Conservation (phyloP, 169 alveolate species). For the Plasmodium gaboni region DNA sequence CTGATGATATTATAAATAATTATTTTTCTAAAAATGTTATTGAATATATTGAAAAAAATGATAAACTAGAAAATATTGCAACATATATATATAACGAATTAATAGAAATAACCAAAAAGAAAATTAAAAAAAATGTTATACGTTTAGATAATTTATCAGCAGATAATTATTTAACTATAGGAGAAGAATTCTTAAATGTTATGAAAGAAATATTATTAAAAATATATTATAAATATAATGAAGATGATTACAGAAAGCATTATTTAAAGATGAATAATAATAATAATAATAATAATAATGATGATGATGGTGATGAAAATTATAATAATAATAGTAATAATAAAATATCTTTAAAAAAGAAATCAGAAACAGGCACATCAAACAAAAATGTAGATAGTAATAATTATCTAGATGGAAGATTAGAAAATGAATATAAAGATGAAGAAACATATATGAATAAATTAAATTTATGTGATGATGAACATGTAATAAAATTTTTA, state of each 20-base stretch:
- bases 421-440: neutral
- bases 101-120: conserved; percentile 65
- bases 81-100: conserved; percentile 40
- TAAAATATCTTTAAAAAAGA: neutral
- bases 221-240: conserved; percentile 8
- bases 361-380: neutral
- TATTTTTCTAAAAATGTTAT: conserved; percentile 48
- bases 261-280: neutral
- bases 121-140: conserved; percentile 51
- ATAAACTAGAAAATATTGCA: conserved; percentile 26
- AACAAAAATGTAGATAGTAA: neutral
- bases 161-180: conserved; percentile 24
- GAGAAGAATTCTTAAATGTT: conserved; percentile 57
- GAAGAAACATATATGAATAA: neutral
- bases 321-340: neutral
- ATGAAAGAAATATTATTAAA: conserved; percentile 38
- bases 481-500: conserved; percentile 27
- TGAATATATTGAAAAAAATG: conserved; percentile 44
- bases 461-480: conserved; percentile 26
- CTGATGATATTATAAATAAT: conserved; percentile 30
- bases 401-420: neutral
- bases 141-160: conserved; percentile 12
- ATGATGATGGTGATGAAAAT: neutral
- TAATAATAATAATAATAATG: neutral
- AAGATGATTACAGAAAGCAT: conserved; percentile 3